Base-by-base conservation (phyloP, 2,329 filamentous ascomycete species). In the Chalara sp. region DNA sequence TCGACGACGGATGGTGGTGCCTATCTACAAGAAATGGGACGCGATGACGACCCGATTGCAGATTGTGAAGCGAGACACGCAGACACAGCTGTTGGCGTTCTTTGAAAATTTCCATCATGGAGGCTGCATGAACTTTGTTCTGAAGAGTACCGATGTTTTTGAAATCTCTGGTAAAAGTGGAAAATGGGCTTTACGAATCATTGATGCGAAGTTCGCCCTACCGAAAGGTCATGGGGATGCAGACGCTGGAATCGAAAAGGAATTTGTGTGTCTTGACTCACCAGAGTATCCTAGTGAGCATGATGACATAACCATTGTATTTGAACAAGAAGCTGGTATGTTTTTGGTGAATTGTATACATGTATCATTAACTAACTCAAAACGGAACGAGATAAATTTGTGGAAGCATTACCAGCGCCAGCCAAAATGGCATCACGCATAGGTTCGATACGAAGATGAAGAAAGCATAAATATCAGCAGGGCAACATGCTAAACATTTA, bases 11-110 rank as follows among this genome's bases (percentile, higher is more conserved):
- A 93, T 91, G 85, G 88, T 96, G 10, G 89, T 95, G 12, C 89
- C 89, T 0, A 92, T 96, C 58, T 87, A 95, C 72, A 95, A 96
- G 71, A 93, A 93, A 67, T 95, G 89, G 88, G 89, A 95, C 64
- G 87, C 90, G 2, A 81, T 77, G n/a, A 78, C 77, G 37, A 88
- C 88, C 6, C 82, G 91, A 35, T 74, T 96, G 6, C 90, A 96
- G 65, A 76, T 96, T 37, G 81, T 96, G 35, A 76, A 82, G 57
- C 84, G 86, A 57, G 87, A 90, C 55, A 87, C 83, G 61, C 79
- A 86, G 11, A 69, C 87, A 28, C 89, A 95, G 66, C 72, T 96
- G 32, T 71, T 95, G 28, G 89, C 84, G 3, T 96, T 95, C 70
- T 93, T 96, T 66, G 84, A 89, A 57, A 87, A 91, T 53, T 96